Conservation (phyloP, 768 basidiomycete species). For the Xerocomellus dryophilus region DNA sequence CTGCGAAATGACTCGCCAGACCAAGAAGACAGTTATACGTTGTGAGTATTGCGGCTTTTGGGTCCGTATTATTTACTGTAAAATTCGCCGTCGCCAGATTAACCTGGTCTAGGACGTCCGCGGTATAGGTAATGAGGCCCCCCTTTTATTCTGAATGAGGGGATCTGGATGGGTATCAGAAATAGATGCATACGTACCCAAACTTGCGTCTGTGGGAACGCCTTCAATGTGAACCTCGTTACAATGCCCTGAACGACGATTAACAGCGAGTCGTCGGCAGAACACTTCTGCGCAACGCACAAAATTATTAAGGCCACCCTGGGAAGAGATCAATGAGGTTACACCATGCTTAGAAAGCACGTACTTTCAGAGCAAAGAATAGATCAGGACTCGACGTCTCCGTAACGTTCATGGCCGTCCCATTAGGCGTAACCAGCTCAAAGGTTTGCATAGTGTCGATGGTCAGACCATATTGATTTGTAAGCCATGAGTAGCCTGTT, state of each 20-base stretch:
- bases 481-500: conserved; percentile 41
- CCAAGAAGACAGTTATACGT: conserved; percentile 35
- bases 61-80: conserved; percentile 15
- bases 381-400: conserved; percentile 35
- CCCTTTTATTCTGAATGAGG: conserved; percentile 36
- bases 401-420: conserved; percentile 38
- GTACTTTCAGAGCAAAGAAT: conserved; percentile 46
- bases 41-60: conserved; percentile 38
- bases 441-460: conserved; percentile 52
- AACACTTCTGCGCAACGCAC: conserved; percentile 27
- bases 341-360: not conserved
- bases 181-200: conserved; percentile 46
- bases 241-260: conserved; percentile 47
- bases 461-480: conserved; percentile 59
- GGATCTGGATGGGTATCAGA: not conserved
- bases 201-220: conserved; percentile 52
- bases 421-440: conserved; percentile 51
- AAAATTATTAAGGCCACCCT: conserved; percentile 68
- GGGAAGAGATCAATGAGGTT: not conserved
- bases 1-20: not conserved
- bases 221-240: conserved; percentile 53
- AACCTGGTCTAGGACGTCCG: conserved; percentile 6
- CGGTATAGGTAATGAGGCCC: conserved; percentile 40
- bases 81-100: conserved; percentile 23
- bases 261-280: not conserved